A percentile compares a stretch with the other conserved stretches of the same genome.
Evolutionary conservation across 2,329 filamentous ascomycete species (phyloP).

Genomic region (Sporothrix sp.): DNA sequence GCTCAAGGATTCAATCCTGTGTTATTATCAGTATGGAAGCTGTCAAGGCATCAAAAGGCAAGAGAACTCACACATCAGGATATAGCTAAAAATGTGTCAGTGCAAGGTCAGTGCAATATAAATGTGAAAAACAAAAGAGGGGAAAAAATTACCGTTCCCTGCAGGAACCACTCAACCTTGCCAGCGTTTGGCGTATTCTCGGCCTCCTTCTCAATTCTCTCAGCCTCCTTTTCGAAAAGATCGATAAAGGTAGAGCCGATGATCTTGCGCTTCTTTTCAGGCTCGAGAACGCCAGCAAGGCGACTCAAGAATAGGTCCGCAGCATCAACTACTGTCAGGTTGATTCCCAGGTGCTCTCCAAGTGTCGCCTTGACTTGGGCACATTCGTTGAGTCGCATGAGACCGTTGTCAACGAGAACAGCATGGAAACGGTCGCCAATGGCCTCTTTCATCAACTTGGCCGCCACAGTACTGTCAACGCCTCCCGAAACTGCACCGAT

Average conservation of each 20-base stretch:
- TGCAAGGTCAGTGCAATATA: slow-evolving; percentile 17
- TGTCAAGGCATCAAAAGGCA: neutral
- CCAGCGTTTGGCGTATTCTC: slow-evolving; percentile 58
- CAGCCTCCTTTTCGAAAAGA: slow-evolving; percentile 70
- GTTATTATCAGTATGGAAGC: neutral
- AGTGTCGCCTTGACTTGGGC: slow-evolving; percentile 72
- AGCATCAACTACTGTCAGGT: slow-evolving; percentile 79
- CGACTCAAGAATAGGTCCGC: slow-evolving; percentile 65
- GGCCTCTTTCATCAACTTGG: slow-evolving; percentile 63
- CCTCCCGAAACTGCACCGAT: slow-evolving; percentile 51
- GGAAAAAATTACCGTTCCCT: slow-evolving; percentile 60
- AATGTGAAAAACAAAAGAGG: slow-evolving; percentile 40
- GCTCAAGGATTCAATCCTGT: slow-evolving; percentile 36
- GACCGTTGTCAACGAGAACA: slow-evolving; percentile 69
- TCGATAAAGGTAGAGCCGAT: slow-evolving; percentile 60
- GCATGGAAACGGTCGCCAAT: slow-evolving; percentile 67
- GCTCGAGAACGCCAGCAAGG: slow-evolving; percentile 65
- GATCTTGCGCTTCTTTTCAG: slow-evolving; percentile 66
- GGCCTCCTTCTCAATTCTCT: slow-evolving; percentile 56
- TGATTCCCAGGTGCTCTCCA: slow-evolving; percentile 71
- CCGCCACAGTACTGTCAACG: slow-evolving; percentile 82
- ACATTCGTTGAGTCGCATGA: slow-evolving; percentile 73
- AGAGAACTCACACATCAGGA: slow-evolving; percentile 29
- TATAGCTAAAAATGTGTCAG: slow-evolving; percentile 12
- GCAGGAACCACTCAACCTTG: slow-evolving; percentile 75